Percentiles rank a stretch among this genome's conserved stretches.
Evolutionary conservation across 1,284 basidiomycete genomes (phyloP).

Genomic region (Flammula alnicola): DNA sequence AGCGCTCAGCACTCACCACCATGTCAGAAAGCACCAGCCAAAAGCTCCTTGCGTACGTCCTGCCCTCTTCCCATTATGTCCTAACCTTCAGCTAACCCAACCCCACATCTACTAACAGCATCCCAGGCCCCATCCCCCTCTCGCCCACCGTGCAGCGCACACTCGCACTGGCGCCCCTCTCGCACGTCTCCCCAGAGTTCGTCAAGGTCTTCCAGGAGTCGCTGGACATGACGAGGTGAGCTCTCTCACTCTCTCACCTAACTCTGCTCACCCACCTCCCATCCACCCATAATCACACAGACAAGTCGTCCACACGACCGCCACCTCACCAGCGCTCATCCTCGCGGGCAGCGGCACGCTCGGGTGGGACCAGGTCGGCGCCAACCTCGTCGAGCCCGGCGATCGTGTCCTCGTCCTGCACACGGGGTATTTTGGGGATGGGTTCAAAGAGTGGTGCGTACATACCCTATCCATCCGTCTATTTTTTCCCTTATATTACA

Average conservation of each 20-base stretch:
- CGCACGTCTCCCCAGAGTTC: slow-evolving; percentile 87
- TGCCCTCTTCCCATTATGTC: background rate
- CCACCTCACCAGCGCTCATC: slow-evolving; percentile 76
- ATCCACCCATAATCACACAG: slow-evolving; percentile 37
- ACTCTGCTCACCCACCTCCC: too few relatives aligned
- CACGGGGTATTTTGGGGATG: slow-evolving; percentile 88
- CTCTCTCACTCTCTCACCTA: background rate
- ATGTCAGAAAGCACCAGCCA: too few relatives aligned
- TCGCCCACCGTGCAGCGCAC: slow-evolving; percentile 53
- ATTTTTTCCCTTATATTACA: background rate
- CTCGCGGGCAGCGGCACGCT: slow-evolving; percentile 91
- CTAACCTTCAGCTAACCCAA: background rate
- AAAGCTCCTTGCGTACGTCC: slow-evolving; percentile 23
- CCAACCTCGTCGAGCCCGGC: slow-evolving; percentile 81
- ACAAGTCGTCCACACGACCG: slow-evolving; percentile 69
- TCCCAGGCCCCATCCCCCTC: slow-evolving; percentile 84
- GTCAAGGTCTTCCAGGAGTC: slow-evolving; percentile 84
- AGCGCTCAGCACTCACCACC: too few relatives aligned
- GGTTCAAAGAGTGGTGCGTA: slow-evolving; percentile 79
- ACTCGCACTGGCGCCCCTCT: slow-evolving; percentile 79
- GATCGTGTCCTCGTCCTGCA: slow-evolving; percentile 82
- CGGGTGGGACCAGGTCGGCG: slow-evolving; percentile 90
- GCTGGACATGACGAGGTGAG: slow-evolving; percentile 75
- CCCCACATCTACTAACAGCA: slow-evolving; percentile 10
- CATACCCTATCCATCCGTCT: background rate